Evolutionary conservation across 305 asterid genomes (phyloP), one percentile per base, ranked within the genome.

Genomic region (Nicotiana rustica): DNA sequence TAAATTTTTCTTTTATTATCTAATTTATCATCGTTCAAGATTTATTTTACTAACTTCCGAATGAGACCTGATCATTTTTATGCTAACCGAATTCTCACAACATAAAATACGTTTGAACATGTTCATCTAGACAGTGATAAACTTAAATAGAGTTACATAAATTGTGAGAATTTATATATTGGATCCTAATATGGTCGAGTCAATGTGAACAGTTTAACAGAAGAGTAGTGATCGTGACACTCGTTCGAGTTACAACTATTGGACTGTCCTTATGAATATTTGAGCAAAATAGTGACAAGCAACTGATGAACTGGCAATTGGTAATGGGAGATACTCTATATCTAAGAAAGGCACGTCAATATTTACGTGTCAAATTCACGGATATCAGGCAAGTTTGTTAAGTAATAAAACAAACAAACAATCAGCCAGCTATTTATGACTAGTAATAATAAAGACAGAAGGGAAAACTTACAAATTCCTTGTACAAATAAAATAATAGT

Each of bases 301-400:
- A 49, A 47, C 2, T 49, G 8, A 75, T 75, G 79, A 75, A 75
- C 12, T 75, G 79, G 64, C 79, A 52, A 75, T 75, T 75, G 2
- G 9, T 71, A 17, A 38, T 3, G 59, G 10, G 38, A 38, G 1
- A 33, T 35, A 65, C 44, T 49, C 44, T 13, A 21, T 49, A 21
- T 73, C 29, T 21, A 21, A 21, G 33, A 73, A 49, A 49, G 79
- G 9, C 79, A 75, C 79, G 65, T 75, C 79, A 75, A 12, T 75
- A 52, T 52, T 75, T 52, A 49, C 64, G 65, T 75, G 79, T 75
- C 44, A 25, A 75, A 75, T 75, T 79, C 75, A 79, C 73, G 75
- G 75, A 62, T 49, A 79, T 62, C 82, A 61, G 8, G 60, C 41
- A 21, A 78, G 25, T n/a, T 60, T 78, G 68, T 60, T 60, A 60